phyloP scores from a whole-genome alignment of 2,329 filamentous ascomycete species.

The Endothia cerciana region DNA sequence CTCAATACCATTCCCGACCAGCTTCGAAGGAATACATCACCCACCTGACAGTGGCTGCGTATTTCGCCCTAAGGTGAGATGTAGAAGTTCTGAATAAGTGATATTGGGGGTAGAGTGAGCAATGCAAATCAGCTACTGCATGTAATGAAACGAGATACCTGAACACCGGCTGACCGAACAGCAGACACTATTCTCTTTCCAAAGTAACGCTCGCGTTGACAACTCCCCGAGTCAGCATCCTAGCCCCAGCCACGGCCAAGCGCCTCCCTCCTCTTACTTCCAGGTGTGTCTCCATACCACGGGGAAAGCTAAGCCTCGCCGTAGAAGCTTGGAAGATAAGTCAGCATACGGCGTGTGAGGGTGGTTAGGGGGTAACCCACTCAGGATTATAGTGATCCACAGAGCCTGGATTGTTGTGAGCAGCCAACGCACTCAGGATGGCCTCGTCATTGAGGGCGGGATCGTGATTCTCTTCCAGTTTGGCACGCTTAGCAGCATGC shows the following conservation, averaged over 20 bases:
- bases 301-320: constrained; percentile 24
- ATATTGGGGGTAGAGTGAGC: background rate
- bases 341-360: constrained; percentile 7
- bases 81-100: constrained; percentile 7
- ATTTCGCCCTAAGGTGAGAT: background rate
- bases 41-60: background rate
- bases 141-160: constrained; percentile 11
- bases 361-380: constrained; percentile 39
- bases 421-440: constrained; percentile 50
- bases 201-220: constrained; percentile 16
- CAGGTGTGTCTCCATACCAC: no score
- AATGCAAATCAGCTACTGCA: background rate
- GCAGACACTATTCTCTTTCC: constrained; percentile 16
- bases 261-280: background rate
- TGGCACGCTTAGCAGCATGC: constrained; percentile 46
- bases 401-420: constrained; percentile 44
- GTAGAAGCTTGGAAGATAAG: constrained; percentile 14
- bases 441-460: constrained; percentile 51
- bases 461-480: constrained; percentile 43
- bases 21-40: background rate
- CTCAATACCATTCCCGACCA: background rate
- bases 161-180: constrained; percentile 19
- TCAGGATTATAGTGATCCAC: constrained; percentile 47
- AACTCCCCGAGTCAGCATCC: background rate
- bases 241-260: background rate